Evolutionary conservation across 2,329 filamentous ascomycete genomes (phyloP).

Genomic region (Botrytis fragariae): DNA sequence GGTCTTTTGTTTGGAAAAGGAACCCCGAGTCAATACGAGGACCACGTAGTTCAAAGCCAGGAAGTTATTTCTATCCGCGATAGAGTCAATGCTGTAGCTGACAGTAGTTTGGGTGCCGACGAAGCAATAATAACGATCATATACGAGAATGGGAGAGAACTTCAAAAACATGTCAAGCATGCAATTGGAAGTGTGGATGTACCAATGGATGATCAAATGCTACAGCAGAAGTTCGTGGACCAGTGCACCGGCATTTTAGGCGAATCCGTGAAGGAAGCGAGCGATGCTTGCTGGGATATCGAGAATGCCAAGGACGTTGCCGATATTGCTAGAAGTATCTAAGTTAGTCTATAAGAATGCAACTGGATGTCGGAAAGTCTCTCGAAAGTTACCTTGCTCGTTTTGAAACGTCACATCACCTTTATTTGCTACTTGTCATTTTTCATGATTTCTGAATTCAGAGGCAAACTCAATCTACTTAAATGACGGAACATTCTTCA

Average conservation of each 20-base stretch:
- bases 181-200: slow-evolving; percentile 50
- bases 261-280: slow-evolving; percentile 39
- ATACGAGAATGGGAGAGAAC: slow-evolving; percentile 40
- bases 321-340: slow-evolving; percentile 17
- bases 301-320: slow-evolving; percentile 37
- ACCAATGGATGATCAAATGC: slow-evolving; percentile 46
- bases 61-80: slow-evolving; percentile 45
- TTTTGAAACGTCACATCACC: not conserved
- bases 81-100: slow-evolving; percentile 45
- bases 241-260: slow-evolving; percentile 47
- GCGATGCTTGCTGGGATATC: slow-evolving; percentile 38
- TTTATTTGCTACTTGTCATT: not conserved
- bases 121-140: slow-evolving; percentile 43
- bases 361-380: not conserved
- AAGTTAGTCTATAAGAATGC: not conserved
- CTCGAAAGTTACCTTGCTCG: not conserved
- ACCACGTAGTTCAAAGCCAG: slow-evolving; percentile 45
- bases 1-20: slow-evolving; percentile 51
- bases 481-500: not conserved
- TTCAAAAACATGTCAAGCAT: slow-evolving; percentile 49
- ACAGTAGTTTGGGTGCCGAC: slow-evolving; percentile 43
- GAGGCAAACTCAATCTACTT: not conserved
- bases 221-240: slow-evolving; percentile 50
- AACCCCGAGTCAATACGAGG: slow-evolving; percentile 51
- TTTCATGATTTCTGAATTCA: not conserved